Evolutionary conservation across 2,329 filamentous ascomycete species (phyloP).

Genomic region (Fusarium sp.): DNA sequence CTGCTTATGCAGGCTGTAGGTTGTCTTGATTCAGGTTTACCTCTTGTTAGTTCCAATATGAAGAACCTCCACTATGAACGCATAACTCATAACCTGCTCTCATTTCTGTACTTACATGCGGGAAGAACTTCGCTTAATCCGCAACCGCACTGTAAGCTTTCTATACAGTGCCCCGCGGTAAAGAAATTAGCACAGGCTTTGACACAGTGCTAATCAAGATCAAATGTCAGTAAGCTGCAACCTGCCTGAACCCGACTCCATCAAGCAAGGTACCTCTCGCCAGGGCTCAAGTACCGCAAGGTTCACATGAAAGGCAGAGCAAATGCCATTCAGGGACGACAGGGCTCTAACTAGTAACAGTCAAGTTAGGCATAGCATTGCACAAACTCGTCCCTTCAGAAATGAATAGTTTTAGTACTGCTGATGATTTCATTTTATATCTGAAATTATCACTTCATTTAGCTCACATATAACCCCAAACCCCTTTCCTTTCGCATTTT

Average conservation of each 20-base stretch:
- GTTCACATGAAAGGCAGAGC: slow-evolving; percentile 28
- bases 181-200: slow-evolving; percentile 32
- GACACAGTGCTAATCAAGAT: slow-evolving; percentile 18
- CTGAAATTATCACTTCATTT: slow-evolving; percentile 17
- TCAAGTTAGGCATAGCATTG: slow-evolving; percentile 1
- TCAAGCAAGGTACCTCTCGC: slow-evolving; percentile 14
- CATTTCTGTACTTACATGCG: background rate
- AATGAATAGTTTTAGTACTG: background rate
- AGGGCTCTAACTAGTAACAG: slow-evolving; percentile 20
- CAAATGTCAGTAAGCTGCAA: slow-evolving; percentile 5
- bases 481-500: slow-evolving; percentile 26
- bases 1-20: background rate
- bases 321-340: slow-evolving; percentile 17
- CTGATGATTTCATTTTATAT: slow-evolving; percentile 19
- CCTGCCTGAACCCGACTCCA: background rate
- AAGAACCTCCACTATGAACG: slow-evolving; percentile 19
- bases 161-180: slow-evolving; percentile 30
- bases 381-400: slow-evolving; percentile 15
- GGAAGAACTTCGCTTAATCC: slow-evolving; percentile 36
- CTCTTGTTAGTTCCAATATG: slow-evolving; percentile 2
- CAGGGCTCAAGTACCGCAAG: slow-evolving; percentile 6
- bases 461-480: slow-evolving; percentile 23
- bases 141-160: slow-evolving; percentile 22
- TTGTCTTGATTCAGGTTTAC: slow-evolving; percentile 13
- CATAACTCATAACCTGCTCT: slow-evolving; percentile 14